These are phyloP conservation scores for Mycena vitilis DNA, from an alignment of 768 basidiomycete genomes.

Conservation along the genomic window DNA sequence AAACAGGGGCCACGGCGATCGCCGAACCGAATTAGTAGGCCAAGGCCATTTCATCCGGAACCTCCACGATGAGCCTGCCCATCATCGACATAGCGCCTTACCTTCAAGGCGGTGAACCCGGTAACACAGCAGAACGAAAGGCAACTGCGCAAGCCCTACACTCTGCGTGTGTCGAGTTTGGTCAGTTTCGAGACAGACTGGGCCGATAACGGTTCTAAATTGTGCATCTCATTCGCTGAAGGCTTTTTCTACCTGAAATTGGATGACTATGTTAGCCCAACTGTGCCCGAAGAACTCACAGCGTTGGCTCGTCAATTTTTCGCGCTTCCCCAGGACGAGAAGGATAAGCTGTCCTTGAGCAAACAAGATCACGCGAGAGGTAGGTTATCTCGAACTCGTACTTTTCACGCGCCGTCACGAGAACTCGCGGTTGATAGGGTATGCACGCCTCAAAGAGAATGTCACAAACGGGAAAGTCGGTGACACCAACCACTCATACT, in stretches of 20 bases:
- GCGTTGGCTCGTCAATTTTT: slow-evolving; percentile 82
- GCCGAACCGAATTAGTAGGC: too few species aligned
- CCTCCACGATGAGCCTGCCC: slow-evolving; percentile 54
- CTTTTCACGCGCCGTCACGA: not conserved
- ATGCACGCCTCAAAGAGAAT: slow-evolving; percentile 84
- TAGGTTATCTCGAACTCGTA: slow-evolving; percentile 42
- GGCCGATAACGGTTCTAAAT: too few species aligned
- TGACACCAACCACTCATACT: not conserved
- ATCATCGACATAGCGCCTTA: slow-evolving; percentile 81
- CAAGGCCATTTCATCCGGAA: not conserved
- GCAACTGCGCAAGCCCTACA: slow-evolving; percentile 71
- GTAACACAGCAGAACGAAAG: slow-evolving; percentile 51
- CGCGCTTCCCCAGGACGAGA: slow-evolving; percentile 75
- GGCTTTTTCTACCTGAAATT: slow-evolving; percentile 94
- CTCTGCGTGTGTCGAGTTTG: slow-evolving; percentile 74
- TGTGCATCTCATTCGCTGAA: too few species aligned
- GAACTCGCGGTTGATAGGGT: slow-evolving; percentile 61
- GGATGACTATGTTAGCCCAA: slow-evolving; percentile 62
- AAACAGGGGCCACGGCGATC: too few species aligned
- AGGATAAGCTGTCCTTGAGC: slow-evolving; percentile 76
- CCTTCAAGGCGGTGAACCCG: slow-evolving; percentile 48
- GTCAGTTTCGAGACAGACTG: too few species aligned
- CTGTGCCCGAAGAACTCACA: slow-evolving; percentile 74
- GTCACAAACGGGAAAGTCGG: slow-evolving; percentile 74
- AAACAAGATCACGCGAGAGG: slow-evolving; percentile 84